Base-by-base conservation (phyloP, 805 yeast species). In the Candida alai region DNA sequence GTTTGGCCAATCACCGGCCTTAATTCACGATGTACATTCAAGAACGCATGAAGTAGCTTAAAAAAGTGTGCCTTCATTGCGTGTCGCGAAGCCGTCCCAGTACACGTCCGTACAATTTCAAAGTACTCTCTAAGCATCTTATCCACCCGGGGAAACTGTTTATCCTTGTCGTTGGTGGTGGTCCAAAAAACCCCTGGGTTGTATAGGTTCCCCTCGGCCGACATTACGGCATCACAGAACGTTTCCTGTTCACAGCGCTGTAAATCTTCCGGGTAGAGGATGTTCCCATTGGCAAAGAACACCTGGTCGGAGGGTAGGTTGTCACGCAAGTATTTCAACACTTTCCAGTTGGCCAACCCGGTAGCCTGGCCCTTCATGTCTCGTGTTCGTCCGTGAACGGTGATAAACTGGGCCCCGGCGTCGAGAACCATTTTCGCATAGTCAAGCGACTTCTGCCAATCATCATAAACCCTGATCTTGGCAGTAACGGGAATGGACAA, bases 301-400 rank as follows among this genome's bases (percentile, higher is more conserved):
- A 93, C 97, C 2, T 90, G 87, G 30, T 80, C 93, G 27, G 52
- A 43, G 0, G 90, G 84, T 30, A 93, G 64, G 43, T 85, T 81
- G 19, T 88, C 95, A 37, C 93, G 68, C 25, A 93, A 53, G 52
- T 77, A 86, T 45, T 69, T 74, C 39, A 93, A 72, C 18, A 80
- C 70, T 19, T 76, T 71, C 97, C 98, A 90, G 60, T 93, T 89
- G 1, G 99, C 97, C 32, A 93, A 62, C 0, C 98, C 98, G 0
- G 98, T 90, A 39, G 76, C 74, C 56, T 90, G 97, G 5, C 98
- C 99, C 59, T 93, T 93, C 94, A 88, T 90, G 38, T 90, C 98
- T 44, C 99, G 73, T 1, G 97, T 82, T 48, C 98, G 74, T 2
- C 97, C 97, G 58, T 93, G 99, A 6, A 93, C 84, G 1, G 97